phyloP scores from a whole-genome alignment of 2,329 filamentous ascomycete species.

The Curvularia sp. region DNA sequence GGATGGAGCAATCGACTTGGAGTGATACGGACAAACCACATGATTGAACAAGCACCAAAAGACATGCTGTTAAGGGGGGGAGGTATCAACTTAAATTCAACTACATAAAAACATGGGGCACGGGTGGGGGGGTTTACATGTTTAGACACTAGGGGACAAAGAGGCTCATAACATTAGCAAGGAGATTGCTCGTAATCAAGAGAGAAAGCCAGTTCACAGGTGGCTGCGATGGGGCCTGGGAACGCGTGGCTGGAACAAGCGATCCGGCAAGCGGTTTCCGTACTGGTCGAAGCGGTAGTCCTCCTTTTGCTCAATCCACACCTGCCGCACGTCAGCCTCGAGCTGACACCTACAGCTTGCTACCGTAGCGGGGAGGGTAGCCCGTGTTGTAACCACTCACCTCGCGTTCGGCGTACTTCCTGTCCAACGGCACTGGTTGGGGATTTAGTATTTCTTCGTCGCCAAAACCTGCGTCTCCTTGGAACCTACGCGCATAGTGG shows the following conservation, averaged over 20 bases:
- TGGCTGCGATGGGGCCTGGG: constrained; percentile 37
- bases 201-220: constrained; percentile 30
- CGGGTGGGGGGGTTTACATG: constrained; percentile 7
- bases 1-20: not conserved
- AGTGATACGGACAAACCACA: not conserved
- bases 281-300: constrained; percentile 47
- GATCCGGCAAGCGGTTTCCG: constrained; percentile 45
- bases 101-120: constrained; percentile 17
- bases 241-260: constrained; percentile 33
- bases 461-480: constrained; percentile 47
- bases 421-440: constrained; percentile 45
- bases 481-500: constrained; percentile 43
- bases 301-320: constrained; percentile 49
- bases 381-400: constrained; percentile 32
- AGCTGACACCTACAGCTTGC: constrained; percentile 19
- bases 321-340: constrained; percentile 28
- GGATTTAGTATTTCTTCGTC: constrained; percentile 48
- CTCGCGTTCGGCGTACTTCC: constrained; percentile 42
- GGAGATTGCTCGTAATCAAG: constrained; percentile 16
- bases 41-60: not conserved
- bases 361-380: constrained; percentile 20
- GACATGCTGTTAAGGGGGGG: not conserved
- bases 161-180: constrained; percentile 18
- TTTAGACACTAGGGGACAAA: constrained; percentile 16
- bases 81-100: constrained; percentile 23